Base-by-base conservation (phyloP, 495 filamentous ascomycete genomes). In the Aspergillus incahuasiensis region DNA sequence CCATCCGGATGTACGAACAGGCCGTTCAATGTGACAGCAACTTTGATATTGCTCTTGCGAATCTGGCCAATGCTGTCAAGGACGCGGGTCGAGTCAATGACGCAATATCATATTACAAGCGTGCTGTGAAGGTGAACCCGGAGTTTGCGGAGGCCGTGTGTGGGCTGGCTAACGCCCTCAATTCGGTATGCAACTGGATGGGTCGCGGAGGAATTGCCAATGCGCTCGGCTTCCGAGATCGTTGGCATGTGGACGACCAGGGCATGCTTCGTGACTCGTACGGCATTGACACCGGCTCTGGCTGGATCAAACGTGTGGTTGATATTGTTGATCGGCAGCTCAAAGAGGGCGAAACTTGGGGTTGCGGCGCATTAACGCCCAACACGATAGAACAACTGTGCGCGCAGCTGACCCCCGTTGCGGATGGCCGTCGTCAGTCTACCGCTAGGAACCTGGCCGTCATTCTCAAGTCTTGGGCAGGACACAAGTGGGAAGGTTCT, bases 71-170 rank as follows among this genome's bases (percentile, higher is more conserved):
- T 71, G 94, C 94, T 0, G 94, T 99, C 45, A 99, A 97, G 71
- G 94, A 99, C 68, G 89, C 95, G 66, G 95, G 95, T 11, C 82
- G 86, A 42, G 89, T 96, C 56, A 89, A 83, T 53, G 94, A 99
- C 59, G 95, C 94, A 5, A 97, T 99, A 48, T 71, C 72, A 16
- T 97, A 95, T 68, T 99, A 99, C 74, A 86, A 82, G 59, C 84
- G 92, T 56, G 94, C 94, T 30, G 94, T 99, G 46, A 79, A 81
- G 43, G 84, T 90, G 30, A 99, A 92, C 61, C 94, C 94, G 0
- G 88, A 96, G 20, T 99, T 99, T 73, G 91, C 95, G 12, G 94
- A 97, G 73, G 94, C 94, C 3, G 92, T 97, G 1, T 99, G 94
- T 67, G 94, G 94, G 12, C 79, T 99, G 46, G 94, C 92, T 12